A percentile compares a stretch with the other conserved stretches of the same genome.
Conservation (phyloP, 208 protist genomes). For the Wallacemonas sp. region DNA sequence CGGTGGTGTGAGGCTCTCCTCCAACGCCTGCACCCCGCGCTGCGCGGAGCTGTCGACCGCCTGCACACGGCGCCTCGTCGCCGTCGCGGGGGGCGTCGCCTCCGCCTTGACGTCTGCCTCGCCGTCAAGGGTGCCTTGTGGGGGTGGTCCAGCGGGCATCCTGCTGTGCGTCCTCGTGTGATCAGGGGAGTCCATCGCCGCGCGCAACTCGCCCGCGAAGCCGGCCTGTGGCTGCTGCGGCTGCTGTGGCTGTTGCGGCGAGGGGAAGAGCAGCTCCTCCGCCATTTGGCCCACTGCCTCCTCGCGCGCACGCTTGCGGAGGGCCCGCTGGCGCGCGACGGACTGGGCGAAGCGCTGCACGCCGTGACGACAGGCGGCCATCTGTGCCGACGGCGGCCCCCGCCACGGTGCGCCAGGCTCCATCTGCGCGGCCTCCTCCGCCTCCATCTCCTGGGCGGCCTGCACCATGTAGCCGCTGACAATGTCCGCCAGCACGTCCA, state of each 20-base stretch:
- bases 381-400: neutral
- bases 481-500: conserved; percentile 45
- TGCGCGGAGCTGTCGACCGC: conserved; percentile 12
- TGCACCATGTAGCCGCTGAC: conserved; percentile 44
- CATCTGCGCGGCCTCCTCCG: conserved; percentile 15
- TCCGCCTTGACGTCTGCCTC: neutral
- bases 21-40: conserved; percentile 9
- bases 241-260: too few relatives aligned
- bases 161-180: too few relatives aligned
- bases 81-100: neutral
- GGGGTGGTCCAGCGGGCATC: too few relatives aligned
- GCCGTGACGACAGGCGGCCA: neutral
- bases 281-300: conserved; percentile 25
- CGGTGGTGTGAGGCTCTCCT: conserved; percentile 8
- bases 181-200: conserved; percentile 25
- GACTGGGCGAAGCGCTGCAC: conserved; percentile 34
- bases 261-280: conserved; percentile 34
- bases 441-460: conserved; percentile 19
- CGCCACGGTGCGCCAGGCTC: conserved; percentile 17
- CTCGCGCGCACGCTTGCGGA: conserved; percentile 22
- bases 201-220: conserved; percentile 25
- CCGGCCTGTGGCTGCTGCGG: neutral
- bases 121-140: neutral
- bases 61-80: neutral
- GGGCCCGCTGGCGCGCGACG: conserved; percentile 17